Evolutionary conservation across 129 eudicot species (phyloP).

Genomic region (Flaveria brownii): DNA sequence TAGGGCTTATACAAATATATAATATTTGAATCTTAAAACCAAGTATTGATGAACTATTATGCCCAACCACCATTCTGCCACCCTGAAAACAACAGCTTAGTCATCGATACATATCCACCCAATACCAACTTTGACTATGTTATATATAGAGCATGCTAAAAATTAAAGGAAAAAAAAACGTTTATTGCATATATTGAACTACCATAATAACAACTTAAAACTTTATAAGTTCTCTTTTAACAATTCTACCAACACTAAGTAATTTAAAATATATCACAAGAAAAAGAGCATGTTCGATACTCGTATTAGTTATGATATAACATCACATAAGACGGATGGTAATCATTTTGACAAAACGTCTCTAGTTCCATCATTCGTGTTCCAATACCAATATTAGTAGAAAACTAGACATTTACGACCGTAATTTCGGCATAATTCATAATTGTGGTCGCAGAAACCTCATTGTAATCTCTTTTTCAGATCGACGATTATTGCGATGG

Average conservation of each 20-base stretch:
- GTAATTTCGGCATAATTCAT: too few relatives aligned
- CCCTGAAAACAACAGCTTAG: background rate
- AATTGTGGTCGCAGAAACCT: too few relatives aligned
- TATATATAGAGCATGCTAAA: background rate
- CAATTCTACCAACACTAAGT: background rate
- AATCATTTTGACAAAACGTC: too few relatives aligned
- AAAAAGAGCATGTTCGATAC: too few relatives aligned
- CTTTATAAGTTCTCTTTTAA: background rate
- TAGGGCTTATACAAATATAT: background rate
- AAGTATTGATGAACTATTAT: constrained; percentile 3
- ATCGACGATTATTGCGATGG: too few relatives aligned
- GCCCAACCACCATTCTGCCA: constrained; percentile 11
- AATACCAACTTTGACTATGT: constrained; percentile 5
- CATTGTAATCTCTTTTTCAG: too few relatives aligned
- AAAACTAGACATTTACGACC: too few relatives aligned
- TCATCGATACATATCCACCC: constrained; percentile 11
- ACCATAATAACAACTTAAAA: background rate
- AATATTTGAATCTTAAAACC: background rate
- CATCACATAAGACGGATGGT: too few relatives aligned
- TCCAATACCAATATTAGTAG: too few relatives aligned
- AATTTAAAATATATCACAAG: too few relatives aligned
- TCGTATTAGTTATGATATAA: too few relatives aligned
- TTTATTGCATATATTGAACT: background rate
- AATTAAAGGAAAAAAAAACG: background rate
- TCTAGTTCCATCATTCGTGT: too few relatives aligned